Evolutionary conservation across 768 basidiomycete genomes (phyloP).

Genomic region (Tricholoma sp.): DNA sequence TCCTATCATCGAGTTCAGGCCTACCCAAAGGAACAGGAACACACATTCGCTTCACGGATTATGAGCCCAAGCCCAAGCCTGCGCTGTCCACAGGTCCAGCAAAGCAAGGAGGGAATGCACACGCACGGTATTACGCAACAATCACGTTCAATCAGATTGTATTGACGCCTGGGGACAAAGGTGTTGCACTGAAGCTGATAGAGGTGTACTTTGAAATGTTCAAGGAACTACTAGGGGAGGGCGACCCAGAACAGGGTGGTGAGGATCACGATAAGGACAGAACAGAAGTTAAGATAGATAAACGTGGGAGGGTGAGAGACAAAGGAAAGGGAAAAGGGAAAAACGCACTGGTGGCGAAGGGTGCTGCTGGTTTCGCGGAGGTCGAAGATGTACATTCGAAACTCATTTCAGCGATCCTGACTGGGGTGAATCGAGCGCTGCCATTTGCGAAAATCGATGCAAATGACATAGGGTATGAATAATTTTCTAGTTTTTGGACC

Average conservation of each 20-base stretch:
- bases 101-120: constrained; percentile 49
- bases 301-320: constrained; percentile 12
- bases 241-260: constrained; percentile 19
- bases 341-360: constrained; percentile 35
- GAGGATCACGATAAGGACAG: constrained; percentile 27
- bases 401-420: constrained; percentile 84
- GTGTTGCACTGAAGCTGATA: constrained; percentile 73
- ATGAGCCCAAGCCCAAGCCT: constrained; percentile 29
- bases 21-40: constrained; percentile 30
- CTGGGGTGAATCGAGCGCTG: constrained; percentile 91
- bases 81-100: constrained; percentile 19
- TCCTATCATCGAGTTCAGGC: constrained; percentile 21
- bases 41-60: constrained; percentile 53
- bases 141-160: constrained; percentile 96
- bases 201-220: constrained; percentile 96
- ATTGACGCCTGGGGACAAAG: constrained; percentile 59
- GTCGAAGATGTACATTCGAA: constrained; percentile 78
- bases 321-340: constrained; percentile 32
- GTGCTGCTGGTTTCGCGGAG: constrained; percentile 65
- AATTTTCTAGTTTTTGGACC: not conserved
- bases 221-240: constrained; percentile 75
- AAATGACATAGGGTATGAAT: constrained; percentile 54
- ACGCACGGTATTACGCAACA: constrained; percentile 86
- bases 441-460: constrained; percentile 86
- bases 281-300: constrained; percentile 25